These are phyloP conservation scores for Ascochyta koolunga DNA, from an alignment of 2,329 filamentous ascomycete species.

Conservation along the genomic window DNA sequence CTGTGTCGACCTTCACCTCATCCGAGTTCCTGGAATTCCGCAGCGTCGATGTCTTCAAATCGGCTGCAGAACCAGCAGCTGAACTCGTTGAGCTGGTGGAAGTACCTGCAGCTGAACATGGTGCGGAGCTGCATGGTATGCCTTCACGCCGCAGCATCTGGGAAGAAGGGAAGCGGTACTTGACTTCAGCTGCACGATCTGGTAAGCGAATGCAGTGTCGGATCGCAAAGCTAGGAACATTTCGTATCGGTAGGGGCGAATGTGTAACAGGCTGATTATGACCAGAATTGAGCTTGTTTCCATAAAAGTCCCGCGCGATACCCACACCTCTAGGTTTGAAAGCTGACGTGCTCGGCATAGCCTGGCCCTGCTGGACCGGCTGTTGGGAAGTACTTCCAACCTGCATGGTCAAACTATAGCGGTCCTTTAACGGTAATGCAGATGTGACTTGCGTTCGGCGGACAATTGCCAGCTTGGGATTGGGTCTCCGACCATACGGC, in stretches of 20 bases:
- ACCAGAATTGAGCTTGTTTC: neutral
- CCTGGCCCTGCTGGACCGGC: neutral
- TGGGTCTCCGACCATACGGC: neutral
- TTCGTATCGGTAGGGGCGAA: neutral
- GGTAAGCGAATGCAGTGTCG: neutral
- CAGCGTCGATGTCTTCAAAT: neutral
- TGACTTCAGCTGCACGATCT: neutral
- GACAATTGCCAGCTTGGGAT: constrained; percentile 2
- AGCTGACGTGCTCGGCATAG: neutral
- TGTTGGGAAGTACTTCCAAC: neutral
- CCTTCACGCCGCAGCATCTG: neutral
- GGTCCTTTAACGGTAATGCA: neutral
- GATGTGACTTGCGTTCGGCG: neutral
- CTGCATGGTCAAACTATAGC: neutral
- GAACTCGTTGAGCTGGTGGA: neutral
- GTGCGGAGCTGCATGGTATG: neutral
- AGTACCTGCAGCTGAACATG: neutral
- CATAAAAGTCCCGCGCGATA: neutral
- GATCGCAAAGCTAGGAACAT: neutral
- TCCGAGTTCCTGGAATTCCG: neutral
- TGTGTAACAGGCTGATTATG: neutral
- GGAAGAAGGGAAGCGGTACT: neutral
- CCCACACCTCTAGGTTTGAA: neutral
- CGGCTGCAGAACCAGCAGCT: neutral
- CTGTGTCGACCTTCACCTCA: neutral